These are phyloP conservation scores for Syzygium jambos DNA, from an alignment of 345 rosid species.

Conservation along the genomic window DNA sequence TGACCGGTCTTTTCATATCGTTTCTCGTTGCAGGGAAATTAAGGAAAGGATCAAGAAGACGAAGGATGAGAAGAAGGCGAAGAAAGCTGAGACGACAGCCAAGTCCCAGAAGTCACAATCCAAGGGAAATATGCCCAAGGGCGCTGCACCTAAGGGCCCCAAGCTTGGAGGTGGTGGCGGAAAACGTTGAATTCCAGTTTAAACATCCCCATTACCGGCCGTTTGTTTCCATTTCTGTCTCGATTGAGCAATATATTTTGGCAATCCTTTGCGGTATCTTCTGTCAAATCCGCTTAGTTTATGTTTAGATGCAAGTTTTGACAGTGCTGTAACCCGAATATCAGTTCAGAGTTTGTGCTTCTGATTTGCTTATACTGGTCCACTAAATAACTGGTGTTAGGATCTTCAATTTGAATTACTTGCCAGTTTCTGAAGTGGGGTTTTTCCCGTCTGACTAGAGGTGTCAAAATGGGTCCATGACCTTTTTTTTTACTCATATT, in stretches of 20 bases:
- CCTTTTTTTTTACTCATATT: not conserved
- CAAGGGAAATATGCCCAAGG: constrained; percentile 2
- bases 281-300: not conserved
- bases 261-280: not conserved
- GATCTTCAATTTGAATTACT: not conserved
- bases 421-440: not conserved
- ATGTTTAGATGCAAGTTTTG: not conserved
- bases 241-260: not conserved
- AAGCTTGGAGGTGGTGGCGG: constrained; percentile 13
- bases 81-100: constrained; percentile 6
- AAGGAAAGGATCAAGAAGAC: constrained; percentile 18
- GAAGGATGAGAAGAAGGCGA: constrained; percentile 15
- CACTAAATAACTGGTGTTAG: not conserved
- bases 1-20: not conserved
- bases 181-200: not conserved
- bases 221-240: not conserved
- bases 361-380: not conserved
- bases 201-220: not conserved
- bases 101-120: constrained; percentile 9
- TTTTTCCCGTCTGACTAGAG: not conserved
- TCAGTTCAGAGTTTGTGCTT: not conserved
- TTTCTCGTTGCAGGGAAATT: constrained; percentile 3
- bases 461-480: not conserved
- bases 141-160: constrained; percentile 9
- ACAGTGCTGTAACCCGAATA: not conserved